Base-by-base conservation (phyloP, 331 rosid genomes). In the Cydonia oblonga region DNA sequence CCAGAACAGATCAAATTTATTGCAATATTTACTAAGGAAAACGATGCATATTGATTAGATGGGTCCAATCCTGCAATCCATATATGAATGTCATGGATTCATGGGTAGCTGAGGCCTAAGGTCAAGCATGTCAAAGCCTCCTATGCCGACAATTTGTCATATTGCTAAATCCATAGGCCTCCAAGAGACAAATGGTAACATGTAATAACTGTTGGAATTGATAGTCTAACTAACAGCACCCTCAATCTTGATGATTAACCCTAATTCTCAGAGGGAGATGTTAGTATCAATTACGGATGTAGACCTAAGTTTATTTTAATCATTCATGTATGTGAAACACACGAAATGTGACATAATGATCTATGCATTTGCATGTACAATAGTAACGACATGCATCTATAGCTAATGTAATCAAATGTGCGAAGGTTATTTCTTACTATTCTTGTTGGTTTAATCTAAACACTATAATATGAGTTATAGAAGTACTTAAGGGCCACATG, bases 101-200 rank as follows among this genome's bases (percentile, higher is more conserved):
- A n/a, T 20, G 4, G 35, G 66, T 33, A 30, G 54, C 56, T 53
- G 44, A 75, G 16, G 24, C 30, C 49, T 7, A 54, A 70, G 15
- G 53, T 38, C 54, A 72, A 19, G 68, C 46, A n/a, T 68, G 56
- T 72, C 81, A 79, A 83, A 61, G 28, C 63, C 3, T 7, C 10
- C 9, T 24, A 67, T 75, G 76, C 75, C 82, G 80, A 83, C 89
- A 72, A 69, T 64, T 78, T 70, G 67, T 10, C 11, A 54, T 59
- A 26, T 29, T 30, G 11, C 16, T 32, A 60, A 38, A 56, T 32
- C 25, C 46, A 40, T 7, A 8, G 15, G 2, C 24, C 33, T 33
- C 30, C 65, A 22, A 1, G 3, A 26, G 38, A 25, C 25, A 2
- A 2, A 56, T 11, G 24, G 61, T 56, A 56, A 56, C 61, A 22